Evolutionary conservation across 2,329 filamentous ascomycete genomes (phyloP).

Genomic region (Akanthomyces lecanii): DNA sequence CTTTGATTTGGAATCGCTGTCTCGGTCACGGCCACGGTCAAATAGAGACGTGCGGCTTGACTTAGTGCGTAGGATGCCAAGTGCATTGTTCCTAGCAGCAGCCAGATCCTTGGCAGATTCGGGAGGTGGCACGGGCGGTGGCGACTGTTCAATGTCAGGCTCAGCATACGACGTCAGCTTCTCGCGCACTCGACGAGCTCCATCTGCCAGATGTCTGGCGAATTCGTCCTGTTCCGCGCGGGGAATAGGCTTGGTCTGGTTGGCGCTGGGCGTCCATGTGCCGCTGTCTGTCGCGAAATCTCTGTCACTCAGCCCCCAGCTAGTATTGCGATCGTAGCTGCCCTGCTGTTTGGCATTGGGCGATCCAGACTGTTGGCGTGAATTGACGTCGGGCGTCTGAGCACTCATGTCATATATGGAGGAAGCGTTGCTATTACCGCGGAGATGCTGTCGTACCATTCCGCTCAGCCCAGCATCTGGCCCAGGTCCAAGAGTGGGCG

Average conservation of each 20-base stretch:
- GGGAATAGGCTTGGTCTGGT: slow-evolving; percentile 25
- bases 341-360: slow-evolving; percentile 35
- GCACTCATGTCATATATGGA: slow-evolving; percentile 62
- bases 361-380: slow-evolving; percentile 12
- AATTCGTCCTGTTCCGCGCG: slow-evolving; percentile 64
- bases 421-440: slow-evolving; percentile 75
- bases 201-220: slow-evolving; percentile 65
- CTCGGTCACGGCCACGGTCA: slow-evolving; percentile 42
- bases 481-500: slow-evolving; percentile 71
- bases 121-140: slow-evolving; percentile 25
- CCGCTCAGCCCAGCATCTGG: slow-evolving; percentile 67
- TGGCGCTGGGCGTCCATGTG: slow-evolving; percentile 17
- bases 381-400: slow-evolving; percentile 29
- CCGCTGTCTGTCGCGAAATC: slow-evolving; percentile 23
- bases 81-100: slow-evolving; percentile 47
- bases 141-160: slow-evolving; percentile 45
- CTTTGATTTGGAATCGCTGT: slow-evolving; percentile 43
- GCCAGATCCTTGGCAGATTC: slow-evolving; percentile 32
- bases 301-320: slow-evolving; percentile 21
- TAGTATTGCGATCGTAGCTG: slow-evolving; percentile 17
- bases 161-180: slow-evolving; percentile 67
- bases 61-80: slow-evolving; percentile 62
- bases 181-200: slow-evolving; percentile 68
- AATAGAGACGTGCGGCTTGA: slow-evolving; percentile 64
- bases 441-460: slow-evolving; percentile 78